phyloP scores from a whole-genome alignment of 2,329 filamentous ascomycete genomes.

The Harringtonia aguacate region DNA sequence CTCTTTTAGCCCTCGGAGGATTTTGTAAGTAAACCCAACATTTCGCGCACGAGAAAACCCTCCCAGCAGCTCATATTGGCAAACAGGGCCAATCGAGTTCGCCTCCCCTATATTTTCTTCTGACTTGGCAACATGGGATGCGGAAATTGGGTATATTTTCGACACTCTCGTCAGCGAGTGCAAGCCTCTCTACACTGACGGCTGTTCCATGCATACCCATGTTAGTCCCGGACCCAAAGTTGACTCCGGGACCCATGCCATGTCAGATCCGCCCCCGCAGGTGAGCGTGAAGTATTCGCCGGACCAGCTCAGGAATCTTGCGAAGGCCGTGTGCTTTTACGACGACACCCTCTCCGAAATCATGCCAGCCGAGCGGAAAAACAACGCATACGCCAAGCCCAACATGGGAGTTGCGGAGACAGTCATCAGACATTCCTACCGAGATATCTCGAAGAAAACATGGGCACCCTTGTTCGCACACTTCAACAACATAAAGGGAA shows the following conservation, averaged over 20 bases:
- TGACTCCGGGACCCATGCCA: too few relatives aligned
- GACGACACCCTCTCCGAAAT: not conserved
- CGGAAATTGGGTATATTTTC: not conserved
- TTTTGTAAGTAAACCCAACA: not conserved
- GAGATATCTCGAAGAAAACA: not conserved
- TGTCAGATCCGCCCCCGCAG: not conserved
- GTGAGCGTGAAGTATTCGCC: not conserved
- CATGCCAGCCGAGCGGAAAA: not conserved
- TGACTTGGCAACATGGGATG: not conserved
- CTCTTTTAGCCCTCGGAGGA: not conserved
- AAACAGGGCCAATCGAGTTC: not conserved
- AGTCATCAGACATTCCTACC: not conserved
- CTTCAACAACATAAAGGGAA: not conserved
- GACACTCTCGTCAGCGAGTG: not conserved
- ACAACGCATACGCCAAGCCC: not conserved
- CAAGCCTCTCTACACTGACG: not conserved
- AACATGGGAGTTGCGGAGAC: not conserved
- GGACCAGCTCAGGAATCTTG: not conserved
- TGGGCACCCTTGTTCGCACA: not conserved
- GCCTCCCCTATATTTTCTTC: not conserved
- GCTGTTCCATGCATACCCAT: not conserved
- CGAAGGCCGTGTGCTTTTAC: not conserved
- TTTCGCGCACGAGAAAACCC: too few relatives aligned
- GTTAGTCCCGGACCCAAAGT: not conserved
- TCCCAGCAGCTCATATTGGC: not conserved